Conservation (phyloP, 768 basidiomycete genomes). For the Phanerochaete carnosa region DNA sequence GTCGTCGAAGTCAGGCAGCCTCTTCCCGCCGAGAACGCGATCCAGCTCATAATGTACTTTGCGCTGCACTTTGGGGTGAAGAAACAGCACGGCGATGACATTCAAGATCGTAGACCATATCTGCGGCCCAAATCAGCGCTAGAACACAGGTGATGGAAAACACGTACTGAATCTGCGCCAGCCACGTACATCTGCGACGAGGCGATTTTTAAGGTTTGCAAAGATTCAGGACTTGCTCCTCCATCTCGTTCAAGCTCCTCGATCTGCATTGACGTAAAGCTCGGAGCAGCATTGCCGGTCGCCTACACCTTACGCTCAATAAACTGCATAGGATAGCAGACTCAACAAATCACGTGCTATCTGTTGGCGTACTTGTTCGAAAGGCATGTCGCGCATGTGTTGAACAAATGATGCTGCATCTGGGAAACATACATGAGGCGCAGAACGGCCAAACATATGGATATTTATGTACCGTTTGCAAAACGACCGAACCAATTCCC, state of each 20-base stretch:
- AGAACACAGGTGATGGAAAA: too few species aligned
- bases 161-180: neutral
- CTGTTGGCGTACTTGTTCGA: neutral
- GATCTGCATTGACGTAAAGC: neutral
- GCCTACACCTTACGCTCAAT: neutral
- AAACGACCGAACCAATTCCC: slow-evolving; percentile 6
- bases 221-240: neutral
- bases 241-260: neutral
- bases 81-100: neutral
- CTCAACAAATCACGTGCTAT: neutral
- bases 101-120: neutral
- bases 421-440: neutral
- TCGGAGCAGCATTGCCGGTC: neutral
- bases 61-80: neutral
- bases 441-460: neutral
- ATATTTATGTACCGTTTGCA: neutral
- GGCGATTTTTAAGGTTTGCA: neutral
- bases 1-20: neutral
- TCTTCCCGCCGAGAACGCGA: neutral
- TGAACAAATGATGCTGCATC: slow-evolving; percentile 1
- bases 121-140: neutral
- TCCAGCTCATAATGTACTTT: slow-evolving; percentile 1
- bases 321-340: neutral
- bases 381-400: slow-evolving; percentile 2
- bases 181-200: neutral